Base-by-base conservation (phyloP, 805 yeast species). In the Metschnikowia koreensis region DNA sequence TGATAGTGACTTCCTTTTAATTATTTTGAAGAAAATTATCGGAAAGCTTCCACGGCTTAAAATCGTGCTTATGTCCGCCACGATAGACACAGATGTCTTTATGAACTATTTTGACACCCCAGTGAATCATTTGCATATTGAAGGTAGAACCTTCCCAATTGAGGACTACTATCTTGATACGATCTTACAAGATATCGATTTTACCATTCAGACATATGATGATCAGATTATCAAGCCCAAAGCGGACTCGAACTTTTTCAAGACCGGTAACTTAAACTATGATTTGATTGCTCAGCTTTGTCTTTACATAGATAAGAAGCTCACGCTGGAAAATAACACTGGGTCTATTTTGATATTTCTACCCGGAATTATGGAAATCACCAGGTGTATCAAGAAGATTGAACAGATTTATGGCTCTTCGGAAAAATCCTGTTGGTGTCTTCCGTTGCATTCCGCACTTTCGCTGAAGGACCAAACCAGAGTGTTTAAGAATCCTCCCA, bases 121-220 rank as follows among this genome's bases (percentile, higher is more conserved):
- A 1, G 58, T 74, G 36, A 83, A 84, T 13, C 89, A 87, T 56
- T 77, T 86, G 34, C 97, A 91, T 65, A 91, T 93, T 52, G 89
- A 86, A 60, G 99, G 99, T 0, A 77, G 98, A 58, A 94, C 98
- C 0, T 93, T 88, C 66, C 98, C 99, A 0, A 96, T 93, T 27
- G 66, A 81, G 46, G 97, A 91, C 62, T 72, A 71, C 52, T 92
- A 82, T 60, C 75, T 93, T 52, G 96, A 89, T 51, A 81, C 81
- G 11, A 75, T 91, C 9, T 68, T 93, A 38, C 70, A 71, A 0
- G 72, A 71, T 8, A 67, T 87, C 1, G 79, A 86, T 52, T 92
- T 84, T 61, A 73, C 78, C 31, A 75, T 86, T 33, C 64, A 58
- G 15, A 54, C 55, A 12, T 51, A 68, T 26, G 78, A 71, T 49